Evolutionary conservation across 306 rosid species (phyloP), one percentile per base, ranked within the genome.

Genomic region (Gynostemma pentaphyllum): DNA sequence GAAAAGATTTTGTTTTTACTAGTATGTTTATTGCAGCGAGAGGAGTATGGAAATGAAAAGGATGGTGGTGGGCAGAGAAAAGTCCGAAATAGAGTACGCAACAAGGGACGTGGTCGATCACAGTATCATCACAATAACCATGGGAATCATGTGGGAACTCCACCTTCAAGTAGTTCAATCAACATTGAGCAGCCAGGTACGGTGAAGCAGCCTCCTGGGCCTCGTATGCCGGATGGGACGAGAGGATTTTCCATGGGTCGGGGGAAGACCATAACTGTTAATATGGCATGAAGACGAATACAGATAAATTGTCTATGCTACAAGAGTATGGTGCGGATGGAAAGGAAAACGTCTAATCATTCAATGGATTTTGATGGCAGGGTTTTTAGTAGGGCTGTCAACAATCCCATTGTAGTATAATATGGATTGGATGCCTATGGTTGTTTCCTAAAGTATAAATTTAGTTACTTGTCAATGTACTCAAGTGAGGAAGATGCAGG

Each of bases 181-280:
- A 73, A 52, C 47, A 70, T 67, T 1, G 96, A 87, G 73, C 89
- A 72, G 45, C 44, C 62, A 69, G 81, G 72, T 7, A 54, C 73
- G 29, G 70, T 82, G 65, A 90, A 79, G 70, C 91, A 83, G 36
- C 98, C 98, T 52, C 98, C 98, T 0, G 99, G 97, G 40, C 99
- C 99, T 2, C 90, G 99, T 10, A 92, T 92, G 99, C 99, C 99
- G 0, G 95, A 92, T 47, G 99, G 99, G 18, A 92, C 99, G 10
- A 88, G 84, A 80, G 99, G 99, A 70, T 92, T 92, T 70, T 82
- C 90, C 5, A 73, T 84, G 94, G 99, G 99, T 45, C 77, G 99
- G 78, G 99, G 96, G 59, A 92, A 81, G 81, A 84, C 81, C 2
- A 51, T 87, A 48, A 69, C 85, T 75, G 92, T 79, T 80, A 79